Evolutionary conservation across 2,329 filamentous ascomycete species (phyloP), one percentile per base, ranked within the genome.

Genomic region (Chaetomiaceae sp.): DNA sequence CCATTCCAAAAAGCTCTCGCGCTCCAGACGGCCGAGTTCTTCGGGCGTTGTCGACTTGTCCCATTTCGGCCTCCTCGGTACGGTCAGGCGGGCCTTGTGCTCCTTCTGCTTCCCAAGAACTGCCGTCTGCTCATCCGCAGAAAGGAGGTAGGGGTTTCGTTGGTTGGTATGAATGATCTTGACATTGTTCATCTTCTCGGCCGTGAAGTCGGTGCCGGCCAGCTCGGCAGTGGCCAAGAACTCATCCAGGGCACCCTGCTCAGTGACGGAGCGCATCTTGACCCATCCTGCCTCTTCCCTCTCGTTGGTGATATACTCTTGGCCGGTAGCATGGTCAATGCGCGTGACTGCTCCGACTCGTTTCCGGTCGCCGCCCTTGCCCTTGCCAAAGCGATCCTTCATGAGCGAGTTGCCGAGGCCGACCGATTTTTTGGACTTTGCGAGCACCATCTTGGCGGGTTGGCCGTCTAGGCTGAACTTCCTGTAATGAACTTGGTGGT

Each of bases 181-280:
- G 72, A 97, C 88, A 67, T 95, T 97, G 74, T 92, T 97, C 82
- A 95, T 88, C 80, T 97, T 97, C 76, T 97, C 91, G 25, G 94
- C 95, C 1, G 92, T 97, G 71, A 99, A 99, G 69, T 99, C 94
- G 61, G 94, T 99, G 60, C 90, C 92, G n/a, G 94, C 94, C 62
- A 99, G 77, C 73, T 97, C 91, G 58, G 94, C 95, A 1, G 94
- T 99, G 53, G 87, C 89, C 59, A 99, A 76, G 71, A 99, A 99
- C 71, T 99, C 94, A 70, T 99, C 94, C 57, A 99, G 83, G 40
- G 91, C 91, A 62, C 87, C 91, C 73, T 99, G 94, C 76, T 99
- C 90, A 5, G 94, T 99, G 62, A 99, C 89, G 69, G 90, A 96
- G 75, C 92, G 90, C 94, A 99, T 97, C 78, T 97, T 99, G 67